A percentile compares a stretch with the other conserved stretches of the same genome.
phyloP scores from a whole-genome alignment of 2,329 filamentous ascomycete species.

The Rhynchosporium secalis region DNA sequence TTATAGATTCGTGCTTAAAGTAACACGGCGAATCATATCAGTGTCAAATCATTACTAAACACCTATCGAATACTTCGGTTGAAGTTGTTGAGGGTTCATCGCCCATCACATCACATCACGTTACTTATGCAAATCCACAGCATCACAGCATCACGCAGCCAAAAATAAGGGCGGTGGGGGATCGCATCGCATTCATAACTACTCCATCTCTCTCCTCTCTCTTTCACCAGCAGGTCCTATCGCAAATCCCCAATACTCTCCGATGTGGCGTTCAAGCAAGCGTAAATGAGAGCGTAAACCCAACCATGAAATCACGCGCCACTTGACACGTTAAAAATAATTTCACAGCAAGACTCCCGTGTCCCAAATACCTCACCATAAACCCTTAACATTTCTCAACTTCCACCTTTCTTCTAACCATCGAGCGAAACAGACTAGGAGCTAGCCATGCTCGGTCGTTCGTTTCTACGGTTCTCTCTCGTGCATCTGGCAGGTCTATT shows the following conservation, averaged over 20 bases:
- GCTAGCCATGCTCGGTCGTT: conserved; percentile 8
- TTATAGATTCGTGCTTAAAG: no score
- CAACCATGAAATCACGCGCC: conserved; percentile 11
- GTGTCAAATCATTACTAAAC: no score
- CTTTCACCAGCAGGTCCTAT: conserved; percentile 6
- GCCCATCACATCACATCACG: no score
- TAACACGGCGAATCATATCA: no score
- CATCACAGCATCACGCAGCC: no score
- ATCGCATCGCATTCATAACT: conserved; percentile 30
- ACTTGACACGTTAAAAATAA: conserved; percentile 24
- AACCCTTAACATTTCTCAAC: conserved; percentile 17
- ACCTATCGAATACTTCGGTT: no score
- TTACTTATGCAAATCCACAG: no score
- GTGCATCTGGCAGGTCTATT: neutral
- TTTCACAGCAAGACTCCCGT: neutral
- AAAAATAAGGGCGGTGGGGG: conserved; percentile 12
- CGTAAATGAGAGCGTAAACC: neutral
- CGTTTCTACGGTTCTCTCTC: neutral
- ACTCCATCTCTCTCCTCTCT: conserved; percentile 11
- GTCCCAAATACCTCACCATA: conserved; percentile 15
- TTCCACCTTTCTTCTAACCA: conserved; percentile 10
- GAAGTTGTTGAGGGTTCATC: no score
- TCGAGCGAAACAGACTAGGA: neutral
- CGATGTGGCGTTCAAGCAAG: conserved; percentile 11
- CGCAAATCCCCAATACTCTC: conserved; percentile 28